Evolutionary conservation across 2,329 filamentous ascomycete genomes (phyloP).

Genomic region (Lizonia empirigonia): DNA sequence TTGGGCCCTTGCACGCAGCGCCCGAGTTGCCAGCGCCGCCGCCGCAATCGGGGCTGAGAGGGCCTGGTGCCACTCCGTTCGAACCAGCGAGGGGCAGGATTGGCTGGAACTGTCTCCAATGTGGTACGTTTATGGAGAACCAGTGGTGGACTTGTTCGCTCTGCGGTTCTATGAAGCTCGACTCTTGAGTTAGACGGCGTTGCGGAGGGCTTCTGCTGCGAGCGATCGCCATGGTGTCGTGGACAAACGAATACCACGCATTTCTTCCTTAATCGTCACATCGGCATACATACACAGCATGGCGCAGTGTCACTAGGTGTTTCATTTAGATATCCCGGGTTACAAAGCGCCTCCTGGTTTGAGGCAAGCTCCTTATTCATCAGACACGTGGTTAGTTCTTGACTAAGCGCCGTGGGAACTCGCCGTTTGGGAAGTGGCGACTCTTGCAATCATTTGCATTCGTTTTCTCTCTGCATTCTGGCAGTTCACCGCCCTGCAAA

Average conservation of each 20-base stretch:
- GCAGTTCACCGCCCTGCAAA: no score
- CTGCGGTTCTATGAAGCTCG: conserved; percentile 64
- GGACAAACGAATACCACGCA: background rate
- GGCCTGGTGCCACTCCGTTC: conserved; percentile 46
- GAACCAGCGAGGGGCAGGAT: conserved; percentile 55
- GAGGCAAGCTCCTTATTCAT: background rate
- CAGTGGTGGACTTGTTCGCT: conserved; percentile 68
- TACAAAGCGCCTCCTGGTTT: no score
- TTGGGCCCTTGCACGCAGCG: conserved; percentile 30
- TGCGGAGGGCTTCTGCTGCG: background rate
- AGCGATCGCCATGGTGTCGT: background rate
- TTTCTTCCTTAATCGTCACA: background rate
- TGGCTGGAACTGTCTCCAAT: conserved; percentile 64
- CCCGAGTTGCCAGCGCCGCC: conserved; percentile 40
- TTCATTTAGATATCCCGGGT: background rate
- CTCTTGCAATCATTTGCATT: no score
- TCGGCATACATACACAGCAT: background rate
- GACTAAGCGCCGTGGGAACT: no score
- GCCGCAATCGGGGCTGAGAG: conserved; percentile 35
- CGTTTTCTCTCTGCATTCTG: no score
- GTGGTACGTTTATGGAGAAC: conserved; percentile 67
- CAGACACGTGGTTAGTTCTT: no score
- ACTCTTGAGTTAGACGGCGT: conserved; percentile 24
- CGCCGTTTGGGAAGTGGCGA: no score
- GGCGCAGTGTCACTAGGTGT: background rate